Evolutionary conservation across 768 basidiomycete species (phyloP).

Genomic region (Crassisporium funariophilum): DNA sequence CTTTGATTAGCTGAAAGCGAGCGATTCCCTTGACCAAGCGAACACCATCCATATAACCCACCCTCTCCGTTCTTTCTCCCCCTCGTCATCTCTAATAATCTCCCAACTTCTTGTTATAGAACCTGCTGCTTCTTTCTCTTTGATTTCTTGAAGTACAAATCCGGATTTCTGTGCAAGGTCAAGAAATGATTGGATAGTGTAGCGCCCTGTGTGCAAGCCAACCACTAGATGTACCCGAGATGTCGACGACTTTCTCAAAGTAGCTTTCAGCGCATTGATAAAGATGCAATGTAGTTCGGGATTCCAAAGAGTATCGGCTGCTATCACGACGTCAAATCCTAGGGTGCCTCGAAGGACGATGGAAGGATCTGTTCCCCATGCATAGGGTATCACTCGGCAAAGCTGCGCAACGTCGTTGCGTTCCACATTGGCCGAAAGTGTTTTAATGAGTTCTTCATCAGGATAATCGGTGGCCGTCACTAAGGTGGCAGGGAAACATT

Average conservation of each 20-base stretch:
- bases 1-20: neutral
- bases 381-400: constrained; percentile 58
- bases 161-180: constrained; percentile 36
- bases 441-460: constrained; percentile 58
- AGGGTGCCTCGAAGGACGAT: constrained; percentile 20
- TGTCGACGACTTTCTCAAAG: constrained; percentile 42
- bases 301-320: constrained; percentile 83
- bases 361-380: constrained; percentile 62
- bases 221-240: constrained; percentile 69
- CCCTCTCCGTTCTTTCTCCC: constrained; percentile 65
- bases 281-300: constrained; percentile 57
- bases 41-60: constrained; percentile 75
- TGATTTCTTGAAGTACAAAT: constrained; percentile 45
- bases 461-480: constrained; percentile 75
- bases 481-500: constrained; percentile 35
- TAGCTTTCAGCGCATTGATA: constrained; percentile 50
- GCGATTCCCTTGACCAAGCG: constrained; percentile 42
- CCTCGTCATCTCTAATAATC: constrained; percentile 53
- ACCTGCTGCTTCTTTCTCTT: constrained; percentile 52
- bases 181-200: constrained; percentile 68
- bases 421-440: constrained; percentile 57
- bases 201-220: constrained; percentile 76
- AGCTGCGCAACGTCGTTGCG: constrained; percentile 49
- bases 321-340: constrained; percentile 66
- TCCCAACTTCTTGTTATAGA: constrained; percentile 49